Evolutionary conservation across 106 monocot species (phyloP).

Genomic region (Posidonia australis): DNA sequence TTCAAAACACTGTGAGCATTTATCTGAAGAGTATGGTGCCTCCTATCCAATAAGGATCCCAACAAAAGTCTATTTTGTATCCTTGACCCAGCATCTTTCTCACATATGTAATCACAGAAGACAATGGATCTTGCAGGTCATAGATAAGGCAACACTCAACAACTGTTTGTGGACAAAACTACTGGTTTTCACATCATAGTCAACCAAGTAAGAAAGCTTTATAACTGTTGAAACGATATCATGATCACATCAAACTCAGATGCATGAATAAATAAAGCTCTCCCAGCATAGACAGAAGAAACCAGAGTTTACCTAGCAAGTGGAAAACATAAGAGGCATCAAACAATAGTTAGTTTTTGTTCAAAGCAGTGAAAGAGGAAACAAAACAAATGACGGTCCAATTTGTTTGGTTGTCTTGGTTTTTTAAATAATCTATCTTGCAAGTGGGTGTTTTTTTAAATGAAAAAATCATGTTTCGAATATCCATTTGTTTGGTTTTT

Average conservation of each 20-base stretch:
- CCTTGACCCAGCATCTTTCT: background rate
- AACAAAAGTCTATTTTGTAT: background rate
- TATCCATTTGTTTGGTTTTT: too few species aligned
- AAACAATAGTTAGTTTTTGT: background rate
- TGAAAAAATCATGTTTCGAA: too few species aligned
- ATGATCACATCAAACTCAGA: background rate
- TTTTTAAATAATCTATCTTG: too few species aligned
- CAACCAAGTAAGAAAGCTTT: background rate
- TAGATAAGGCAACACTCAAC: background rate
- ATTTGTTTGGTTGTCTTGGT: too few species aligned
- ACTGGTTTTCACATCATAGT: background rate
- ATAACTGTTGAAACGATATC: background rate
- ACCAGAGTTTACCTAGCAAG: constrained; percentile 1
- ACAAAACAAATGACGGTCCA: too few species aligned
- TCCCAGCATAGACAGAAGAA: background rate
- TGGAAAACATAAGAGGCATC: background rate
- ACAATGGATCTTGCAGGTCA: background rate
- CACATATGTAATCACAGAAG: background rate
- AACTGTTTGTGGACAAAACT: background rate
- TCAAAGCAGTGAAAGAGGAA: background rate
- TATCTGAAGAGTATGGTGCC: background rate
- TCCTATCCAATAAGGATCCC: background rate
- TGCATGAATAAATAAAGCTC: background rate
- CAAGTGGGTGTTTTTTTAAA: too few species aligned
- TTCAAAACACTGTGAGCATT: background rate